A percentile compares a stretch with the other conserved stretches of the same genome.
Conservation (phyloP, 306 rosid genomes). For the Prunus padus region DNA sequence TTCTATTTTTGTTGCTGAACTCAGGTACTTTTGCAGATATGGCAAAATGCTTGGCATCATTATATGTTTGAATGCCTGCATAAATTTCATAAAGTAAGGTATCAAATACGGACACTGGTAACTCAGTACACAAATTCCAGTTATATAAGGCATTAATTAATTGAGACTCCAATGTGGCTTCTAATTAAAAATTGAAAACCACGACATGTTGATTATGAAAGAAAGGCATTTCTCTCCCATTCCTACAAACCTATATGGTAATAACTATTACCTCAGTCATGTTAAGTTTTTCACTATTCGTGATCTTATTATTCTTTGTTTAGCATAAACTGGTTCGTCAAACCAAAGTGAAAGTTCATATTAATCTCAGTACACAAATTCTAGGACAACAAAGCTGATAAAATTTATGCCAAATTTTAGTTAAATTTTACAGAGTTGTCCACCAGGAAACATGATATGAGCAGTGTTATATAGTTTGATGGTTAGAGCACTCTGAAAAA, state of each 20-base stretch:
- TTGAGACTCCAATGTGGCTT: not conserved
- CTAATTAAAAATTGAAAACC: not conserved
- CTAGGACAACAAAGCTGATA: not conserved
- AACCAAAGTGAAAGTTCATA: not conserved
- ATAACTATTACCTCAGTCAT: not conserved
- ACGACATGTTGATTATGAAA: not conserved
- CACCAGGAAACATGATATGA: not conserved
- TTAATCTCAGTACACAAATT: not conserved
- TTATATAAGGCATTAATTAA: not conserved
- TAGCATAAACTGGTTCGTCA: not conserved
- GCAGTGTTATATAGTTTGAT: too few species aligned
- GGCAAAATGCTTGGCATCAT: slow-evolving; percentile 82
- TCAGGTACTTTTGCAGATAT: slow-evolving; percentile 78
- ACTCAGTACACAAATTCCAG: slow-evolving; percentile 1
- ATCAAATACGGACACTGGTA: not conserved
- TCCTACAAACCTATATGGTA: not conserved
- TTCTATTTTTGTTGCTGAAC: slow-evolving; percentile 65
- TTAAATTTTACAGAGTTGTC: not conserved
- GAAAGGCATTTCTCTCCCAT: not conserved
- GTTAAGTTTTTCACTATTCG: not conserved
- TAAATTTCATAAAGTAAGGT: not conserved
- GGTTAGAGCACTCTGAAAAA: not conserved
- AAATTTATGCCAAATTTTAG: not conserved
- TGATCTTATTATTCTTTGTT: not conserved
- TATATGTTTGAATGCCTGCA: slow-evolving; percentile 80